Base-by-base conservation (phyloP, 2,329 filamentous ascomycete genomes). In the Diplodia corticola region DNA sequence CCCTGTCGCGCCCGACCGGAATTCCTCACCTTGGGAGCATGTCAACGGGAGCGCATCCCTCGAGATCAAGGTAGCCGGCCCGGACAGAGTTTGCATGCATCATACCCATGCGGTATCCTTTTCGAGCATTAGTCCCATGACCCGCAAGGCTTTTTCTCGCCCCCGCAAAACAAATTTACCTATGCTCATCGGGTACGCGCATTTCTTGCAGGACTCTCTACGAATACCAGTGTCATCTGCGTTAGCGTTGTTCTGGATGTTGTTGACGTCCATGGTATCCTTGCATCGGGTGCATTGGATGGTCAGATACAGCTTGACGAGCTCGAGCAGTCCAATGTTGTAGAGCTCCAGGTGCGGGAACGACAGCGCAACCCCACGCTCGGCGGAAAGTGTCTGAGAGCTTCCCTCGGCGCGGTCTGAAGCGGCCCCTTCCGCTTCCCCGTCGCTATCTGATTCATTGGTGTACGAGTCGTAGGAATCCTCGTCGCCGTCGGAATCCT, bases 241-340 rank as follows among this genome's bases (percentile, higher is more conserved):
- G 30, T 79, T 78, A 28, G 76, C 77, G 48, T 83, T 83, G 51
- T 88, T 84, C 66, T 85, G 87, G 9, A 94, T 80, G 26, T 87
- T 86, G 7, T 86, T 86, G 48, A 93, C 79, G 68, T 95, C 92
- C 72, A 88, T 87, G 13, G 83, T 76, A 4, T 90, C 89, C 75
- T 89, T 93, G 82, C 92, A 96, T 44, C 92, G 86, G 63, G 89
- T 86, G 75, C 92, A 96, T 75, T 93, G 93, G 69, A 92, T 82
- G 3, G 85, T 89, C 69, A 95, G 81, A 67, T 86, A 88, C 35
- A 95, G 80, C 26, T 85, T 82, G 0, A 84, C 81, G 1, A 94
- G 78, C 70, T 93, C 88, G 9, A 96, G 81, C 2, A 95, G 78
- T 73, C 95, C 91, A 68, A 95, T 89, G 44, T 89, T 86, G 73